These are phyloP conservation scores for Hypomyces rosellus DNA, from an alignment of 2,329 filamentous ascomycete species.

Conservation along the genomic window DNA sequence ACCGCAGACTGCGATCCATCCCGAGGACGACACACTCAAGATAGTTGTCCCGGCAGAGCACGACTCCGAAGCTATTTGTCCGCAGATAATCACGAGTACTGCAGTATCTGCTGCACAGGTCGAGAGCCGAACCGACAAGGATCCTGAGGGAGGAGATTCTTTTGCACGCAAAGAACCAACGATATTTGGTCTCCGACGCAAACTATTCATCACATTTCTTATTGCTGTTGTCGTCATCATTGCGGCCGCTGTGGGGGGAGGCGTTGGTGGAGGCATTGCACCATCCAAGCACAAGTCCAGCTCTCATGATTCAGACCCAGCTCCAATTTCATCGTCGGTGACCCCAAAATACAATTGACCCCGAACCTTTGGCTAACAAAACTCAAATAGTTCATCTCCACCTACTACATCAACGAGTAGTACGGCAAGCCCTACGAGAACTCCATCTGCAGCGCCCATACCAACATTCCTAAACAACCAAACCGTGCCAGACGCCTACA, in stretches of 20 bases:
- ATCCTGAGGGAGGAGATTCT: not conserved
- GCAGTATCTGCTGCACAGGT: too few species aligned
- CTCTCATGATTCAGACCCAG: not conserved
- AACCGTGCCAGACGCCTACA: conserved; percentile 10
- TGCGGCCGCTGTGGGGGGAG: conserved; percentile 15
- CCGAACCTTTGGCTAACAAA: too few species aligned
- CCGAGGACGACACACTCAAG: conserved; percentile 5
- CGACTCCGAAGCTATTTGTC: not conserved
- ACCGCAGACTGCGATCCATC: not conserved
- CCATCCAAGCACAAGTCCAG: conserved; percentile 1
- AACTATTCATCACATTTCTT: conserved; percentile 13
- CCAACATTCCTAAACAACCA: conserved; percentile 20
- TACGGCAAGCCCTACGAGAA: conserved; percentile 1
- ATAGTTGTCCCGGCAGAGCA: conserved; percentile 4
- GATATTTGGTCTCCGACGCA: conserved; percentile 12
- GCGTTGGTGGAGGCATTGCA: conserved; percentile 14
- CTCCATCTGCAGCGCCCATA: not conserved
- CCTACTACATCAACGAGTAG: not conserved
- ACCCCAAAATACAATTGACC: too few species aligned
- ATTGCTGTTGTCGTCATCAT: conserved; percentile 11
- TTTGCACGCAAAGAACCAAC: not conserved
- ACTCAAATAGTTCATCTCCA: not conserved
- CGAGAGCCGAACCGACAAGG: not conserved
- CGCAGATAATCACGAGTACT: too few species aligned
- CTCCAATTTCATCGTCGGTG: not conserved